A percentile compares a stretch with the other conserved stretches of the same genome.
phyloP scores from a whole-genome alignment of 2,329 filamentous ascomycete species.

The Exophiala sideris region DNA sequence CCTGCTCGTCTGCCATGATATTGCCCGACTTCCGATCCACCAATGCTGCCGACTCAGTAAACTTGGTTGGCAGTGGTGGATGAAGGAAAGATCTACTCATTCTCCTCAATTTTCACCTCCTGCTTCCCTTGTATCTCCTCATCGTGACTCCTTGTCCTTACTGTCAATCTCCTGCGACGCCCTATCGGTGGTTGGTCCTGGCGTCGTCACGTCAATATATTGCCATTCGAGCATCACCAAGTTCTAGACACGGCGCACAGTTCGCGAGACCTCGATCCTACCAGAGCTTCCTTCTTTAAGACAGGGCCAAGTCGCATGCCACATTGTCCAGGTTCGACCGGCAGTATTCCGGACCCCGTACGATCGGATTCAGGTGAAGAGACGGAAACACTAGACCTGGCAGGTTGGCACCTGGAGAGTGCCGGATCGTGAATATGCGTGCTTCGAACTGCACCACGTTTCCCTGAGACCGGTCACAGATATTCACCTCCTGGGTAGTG shows the following conservation, averaged over 20 bases:
- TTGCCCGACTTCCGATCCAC: neutral
- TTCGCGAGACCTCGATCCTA: slow-evolving; percentile 5
- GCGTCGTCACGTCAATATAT: slow-evolving; percentile 11
- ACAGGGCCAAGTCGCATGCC: slow-evolving; percentile 1
- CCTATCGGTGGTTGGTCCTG: slow-evolving; percentile 8
- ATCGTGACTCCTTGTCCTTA: slow-evolving; percentile 6
- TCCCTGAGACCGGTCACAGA: slow-evolving; percentile 1
- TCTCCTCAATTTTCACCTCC: neutral
- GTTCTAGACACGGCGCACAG: slow-evolving; percentile 16
- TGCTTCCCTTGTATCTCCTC: slow-evolving; percentile 1
- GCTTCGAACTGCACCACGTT: neutral
- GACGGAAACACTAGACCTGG: slow-evolving; percentile 5
- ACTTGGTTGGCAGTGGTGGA: neutral
- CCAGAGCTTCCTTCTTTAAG: neutral
- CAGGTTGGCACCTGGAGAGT: slow-evolving; percentile 5
- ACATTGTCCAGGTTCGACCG: neutral
- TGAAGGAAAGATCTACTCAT: neutral
- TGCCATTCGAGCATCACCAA: slow-evolving; percentile 8
- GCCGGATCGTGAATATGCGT: slow-evolving; percentile 12
- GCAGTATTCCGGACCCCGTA: slow-evolving; percentile 2
- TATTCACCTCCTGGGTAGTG: slow-evolving; percentile 7
- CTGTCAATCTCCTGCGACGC: slow-evolving; percentile 4
- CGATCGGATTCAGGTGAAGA: slow-evolving; percentile 4
- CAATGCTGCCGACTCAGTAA: neutral
- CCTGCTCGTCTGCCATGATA: neutral